Percentiles rank a stretch among this genome's conserved stretches.
Conservation (phyloP, 352 stramenopile species). For the Ophiocytium majus region DNA sequence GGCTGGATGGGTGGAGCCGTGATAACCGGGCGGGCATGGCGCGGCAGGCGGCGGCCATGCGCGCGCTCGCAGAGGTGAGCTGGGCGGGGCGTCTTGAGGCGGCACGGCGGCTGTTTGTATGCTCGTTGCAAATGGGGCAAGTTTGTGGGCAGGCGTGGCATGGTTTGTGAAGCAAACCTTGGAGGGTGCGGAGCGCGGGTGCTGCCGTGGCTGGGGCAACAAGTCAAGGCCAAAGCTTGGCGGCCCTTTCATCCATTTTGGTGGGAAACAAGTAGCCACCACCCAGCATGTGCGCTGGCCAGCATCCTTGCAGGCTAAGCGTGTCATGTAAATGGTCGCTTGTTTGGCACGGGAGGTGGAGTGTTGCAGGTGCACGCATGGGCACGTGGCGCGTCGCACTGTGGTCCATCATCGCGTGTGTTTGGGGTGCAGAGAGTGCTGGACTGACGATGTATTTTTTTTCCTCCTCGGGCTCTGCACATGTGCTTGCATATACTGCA, state of each 20-base stretch:
- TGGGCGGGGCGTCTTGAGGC: not conserved
- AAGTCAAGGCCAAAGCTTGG: not conserved
- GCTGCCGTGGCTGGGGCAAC: not conserved
- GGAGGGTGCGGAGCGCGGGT: not conserved
- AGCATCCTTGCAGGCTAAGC: too few relatives aligned
- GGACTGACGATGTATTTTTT: not conserved
- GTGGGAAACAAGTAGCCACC: too few relatives aligned
- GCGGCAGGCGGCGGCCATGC: constrained; percentile 5
- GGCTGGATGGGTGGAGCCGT: constrained; percentile 19
- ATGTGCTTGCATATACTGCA: not conserved
- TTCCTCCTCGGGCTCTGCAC: not conserved
- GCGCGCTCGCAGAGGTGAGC: constrained; percentile 12
- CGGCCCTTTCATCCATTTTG: not conserved
- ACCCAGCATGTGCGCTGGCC: too few relatives aligned
- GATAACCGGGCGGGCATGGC: constrained; percentile 5
- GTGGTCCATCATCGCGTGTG: not conserved
- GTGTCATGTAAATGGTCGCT: too few relatives aligned
- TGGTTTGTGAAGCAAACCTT: not conserved
- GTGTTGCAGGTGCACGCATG: too few relatives aligned
- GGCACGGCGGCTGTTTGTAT: not conserved
- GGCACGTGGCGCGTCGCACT: not conserved
- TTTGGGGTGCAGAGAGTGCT: not conserved
- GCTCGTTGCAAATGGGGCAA: not conserved
- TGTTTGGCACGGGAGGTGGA: too few relatives aligned
- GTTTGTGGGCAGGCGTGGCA: not conserved